Percentiles rank a stretch among this genome's conserved stretches.
Evolutionary conservation across 495 filamentous ascomycete species (phyloP).

Genomic region (Friedmanniomyces simplex): DNA sequence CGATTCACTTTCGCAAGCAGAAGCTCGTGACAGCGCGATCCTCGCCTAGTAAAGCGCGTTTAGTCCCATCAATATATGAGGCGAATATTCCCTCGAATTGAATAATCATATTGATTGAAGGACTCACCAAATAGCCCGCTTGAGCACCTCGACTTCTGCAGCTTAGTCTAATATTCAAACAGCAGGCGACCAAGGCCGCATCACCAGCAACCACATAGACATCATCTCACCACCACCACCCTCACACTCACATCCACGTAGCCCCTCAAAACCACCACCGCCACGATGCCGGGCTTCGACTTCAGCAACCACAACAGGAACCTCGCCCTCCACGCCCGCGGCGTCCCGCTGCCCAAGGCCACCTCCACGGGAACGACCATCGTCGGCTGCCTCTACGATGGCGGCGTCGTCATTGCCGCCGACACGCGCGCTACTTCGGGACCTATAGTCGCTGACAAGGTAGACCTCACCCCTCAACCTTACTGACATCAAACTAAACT

Average conservation of each 20-base stretch:
- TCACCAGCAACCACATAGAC: conserved; percentile 1
- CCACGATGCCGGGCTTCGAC: conserved; percentile 93
- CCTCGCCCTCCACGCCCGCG: conserved; percentile 82
- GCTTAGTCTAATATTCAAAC: not conserved
- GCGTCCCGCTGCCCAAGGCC: conserved; percentile 89
- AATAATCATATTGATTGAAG: too few relatives aligned
- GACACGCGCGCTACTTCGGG: conserved; percentile 97
- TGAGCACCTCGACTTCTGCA: too few relatives aligned
- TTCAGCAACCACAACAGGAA: conserved; percentile 99
- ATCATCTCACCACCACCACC: not conserved
- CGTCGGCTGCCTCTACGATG: conserved; percentile 94
- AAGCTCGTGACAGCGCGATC: not conserved
- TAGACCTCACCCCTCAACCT: conserved; percentile 21
- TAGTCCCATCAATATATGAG: not conserved
- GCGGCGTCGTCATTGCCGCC: conserved; percentile 93
- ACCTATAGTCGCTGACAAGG: conserved; percentile 98
- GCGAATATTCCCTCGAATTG: too few relatives aligned
- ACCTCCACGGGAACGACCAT: conserved; percentile 99
- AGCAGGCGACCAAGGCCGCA: not conserved
- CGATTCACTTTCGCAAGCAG: too few relatives aligned
- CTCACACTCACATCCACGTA: not conserved
- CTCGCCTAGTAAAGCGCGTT: not conserved
- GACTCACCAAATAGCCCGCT: not conserved
- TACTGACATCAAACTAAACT: not conserved
- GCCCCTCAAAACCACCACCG: conserved; percentile 18